These are phyloP conservation scores for Zygotorulaspora danielsina DNA, from an alignment of 805 yeast genomes.

Conservation along the genomic window DNA sequence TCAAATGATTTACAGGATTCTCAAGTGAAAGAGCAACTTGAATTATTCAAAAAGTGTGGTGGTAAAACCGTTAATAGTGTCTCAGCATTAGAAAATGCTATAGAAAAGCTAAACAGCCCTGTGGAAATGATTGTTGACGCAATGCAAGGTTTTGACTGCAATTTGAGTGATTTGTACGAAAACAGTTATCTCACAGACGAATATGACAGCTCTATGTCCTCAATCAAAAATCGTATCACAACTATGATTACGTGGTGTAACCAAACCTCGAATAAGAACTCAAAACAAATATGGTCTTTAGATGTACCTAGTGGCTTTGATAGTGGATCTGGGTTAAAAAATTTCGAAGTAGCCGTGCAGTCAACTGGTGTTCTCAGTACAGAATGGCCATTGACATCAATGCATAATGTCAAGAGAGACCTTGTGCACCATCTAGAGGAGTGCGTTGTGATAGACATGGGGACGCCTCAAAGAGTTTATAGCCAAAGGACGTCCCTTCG, in stretches of 20 bases:
- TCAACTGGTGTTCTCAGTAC: slow-evolving; percentile 61
- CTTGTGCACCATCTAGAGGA: slow-evolving; percentile 13
- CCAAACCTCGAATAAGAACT: slow-evolving; percentile 3
- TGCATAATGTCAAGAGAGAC: slow-evolving; percentile 31
- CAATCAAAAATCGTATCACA: slow-evolving; percentile 24
- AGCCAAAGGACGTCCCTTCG: slow-evolving; percentile 40
- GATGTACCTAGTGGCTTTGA: slow-evolving; percentile 83
- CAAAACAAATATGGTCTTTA: slow-evolving; percentile 44
- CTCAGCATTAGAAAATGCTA: slow-evolving; percentile 36
- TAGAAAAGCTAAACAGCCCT: slow-evolving; percentile 58
- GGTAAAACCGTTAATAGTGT: slow-evolving; percentile 55
- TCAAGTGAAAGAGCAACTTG: slow-evolving; percentile 46
- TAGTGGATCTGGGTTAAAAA: slow-evolving; percentile 63
- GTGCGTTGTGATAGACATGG: slow-evolving; percentile 65
- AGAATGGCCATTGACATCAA: slow-evolving; percentile 68
- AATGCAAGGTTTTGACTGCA: slow-evolving; percentile 76
- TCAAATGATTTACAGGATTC: slow-evolving; percentile 28
- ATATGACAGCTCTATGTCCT: slow-evolving; percentile 21
- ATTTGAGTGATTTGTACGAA: slow-evolving; percentile 46
- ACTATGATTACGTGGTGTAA: slow-evolving; percentile 67
- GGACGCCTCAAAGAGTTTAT: slow-evolving; percentile 58
- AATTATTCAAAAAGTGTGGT: slow-evolving; percentile 55
- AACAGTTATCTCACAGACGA: slow-evolving; percentile 29
- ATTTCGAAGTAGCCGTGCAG: slow-evolving; percentile 37
- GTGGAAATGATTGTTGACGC: slow-evolving; percentile 80